Evolutionary conservation across 1,139 yeast genomes (phyloP).

Genomic region (Diutina catenulata): DNA sequence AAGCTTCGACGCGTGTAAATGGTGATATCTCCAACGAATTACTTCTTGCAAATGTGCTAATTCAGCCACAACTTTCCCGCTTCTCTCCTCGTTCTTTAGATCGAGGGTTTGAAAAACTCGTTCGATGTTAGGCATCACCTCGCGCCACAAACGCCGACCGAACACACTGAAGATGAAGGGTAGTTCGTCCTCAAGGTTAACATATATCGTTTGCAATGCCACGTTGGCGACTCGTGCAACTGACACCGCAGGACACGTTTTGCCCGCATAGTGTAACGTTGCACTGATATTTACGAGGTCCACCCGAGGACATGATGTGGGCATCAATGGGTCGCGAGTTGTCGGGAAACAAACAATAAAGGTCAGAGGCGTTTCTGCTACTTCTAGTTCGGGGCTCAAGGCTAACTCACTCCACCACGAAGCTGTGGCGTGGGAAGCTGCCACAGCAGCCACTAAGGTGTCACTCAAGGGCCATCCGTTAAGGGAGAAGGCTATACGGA

Average conservation of each 20-base stretch:
- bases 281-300: neutral
- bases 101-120: neutral
- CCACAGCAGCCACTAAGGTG: neutral
- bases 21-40: too few relatives aligned
- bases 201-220: neutral
- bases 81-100: neutral
- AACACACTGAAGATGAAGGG: constrained; percentile 1
- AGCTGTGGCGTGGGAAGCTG: neutral
- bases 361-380: neutral
- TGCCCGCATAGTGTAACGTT: neutral
- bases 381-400: neutral
- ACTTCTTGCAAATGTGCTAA: neutral
- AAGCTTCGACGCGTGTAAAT: too few relatives aligned
- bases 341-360: neutral
- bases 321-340: neutral
- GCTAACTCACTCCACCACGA: neutral
- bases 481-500: too few relatives aligned
- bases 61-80: neutral
- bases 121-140: neutral
- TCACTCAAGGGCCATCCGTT: neutral
- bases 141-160: neutral
- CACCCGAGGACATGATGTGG: neutral
- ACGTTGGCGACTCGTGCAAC: neutral
- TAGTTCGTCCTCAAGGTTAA: neutral
- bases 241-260: too few relatives aligned